Base-by-base conservation (phyloP, 106 monocot species). In the Phalaenopsis aphrodite region DNA sequence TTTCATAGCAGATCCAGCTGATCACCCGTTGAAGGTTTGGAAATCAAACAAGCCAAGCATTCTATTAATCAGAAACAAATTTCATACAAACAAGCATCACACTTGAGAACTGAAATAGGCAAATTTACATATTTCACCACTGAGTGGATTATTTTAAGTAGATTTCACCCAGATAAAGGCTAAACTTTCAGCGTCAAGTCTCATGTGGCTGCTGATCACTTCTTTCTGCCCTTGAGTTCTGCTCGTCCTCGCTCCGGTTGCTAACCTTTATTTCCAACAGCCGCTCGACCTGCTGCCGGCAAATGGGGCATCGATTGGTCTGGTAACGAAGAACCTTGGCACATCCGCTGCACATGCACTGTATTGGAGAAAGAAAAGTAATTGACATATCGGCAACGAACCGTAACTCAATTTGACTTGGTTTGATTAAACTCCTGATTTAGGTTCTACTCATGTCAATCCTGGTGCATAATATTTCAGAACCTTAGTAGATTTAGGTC, bases 301-400 rank as follows among this genome's bases (percentile, higher is more conserved):
- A 92, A 68, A 92, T 89, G 0, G 89, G 91, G 72, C 91, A 92
- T 41, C 85, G 79, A 69, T 85, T 92, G 65, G 91, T 82, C 41
- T 89, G 91, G 52, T 77, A 78, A 81, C 87, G 77, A n/a, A 92
- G 81, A 9, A 87, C 82, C 67, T 89, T 87, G 3, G 91, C 91
- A 76, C 91, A 92, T 75, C 81, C 85, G 48, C 84, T 85, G 80
- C 91, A 92, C 89, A 92, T 87, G 57, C 91, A 92, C 91, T 92
- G 84, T 45, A 80, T 45, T 45, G 43, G 71, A 14, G 38, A 16
- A 71, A 46, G 74, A 75, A 45, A 19, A 74, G 1, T 1, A 36
- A 17, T 41, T 69, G 4, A 38, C 71, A 16, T 71, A 38, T 71
- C 52, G 14, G 52, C 2, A 12, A 52, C 52, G 14, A 48, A 48